Conservation (phyloP, 129 eudicot species). For the sunflower (Helianthus annuus) region HanXRQr2.0-SUNRISE NC_035441.2:126555339-126555838, state of each 20-base stretch:
- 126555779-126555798: too few relatives aligned
- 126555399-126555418: neutral
- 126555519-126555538: neutral
- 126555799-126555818: slow-evolving; percentile 25
- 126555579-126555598: neutral
- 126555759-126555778: neutral
- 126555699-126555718: neutral
- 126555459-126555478: neutral
- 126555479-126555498: neutral
- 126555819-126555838: slow-evolving; percentile 95
- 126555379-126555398: slow-evolving; percentile 11
- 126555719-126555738: neutral
- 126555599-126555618: too few relatives aligned
- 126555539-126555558: too few relatives aligned
- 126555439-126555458: neutral
- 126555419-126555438: neutral
- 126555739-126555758: neutral
- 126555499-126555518: neutral
- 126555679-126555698: too few relatives aligned
- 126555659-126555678: neutral
- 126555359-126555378: slow-evolving; percentile 40
- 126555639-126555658: too few relatives aligned
- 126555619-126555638: neutral
- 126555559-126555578: neutral
- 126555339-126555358: slow-evolving; percentile 91